Conservation (phyloP, 2,329 filamentous ascomycete genomes). For the Xylariales sp. region DNA sequence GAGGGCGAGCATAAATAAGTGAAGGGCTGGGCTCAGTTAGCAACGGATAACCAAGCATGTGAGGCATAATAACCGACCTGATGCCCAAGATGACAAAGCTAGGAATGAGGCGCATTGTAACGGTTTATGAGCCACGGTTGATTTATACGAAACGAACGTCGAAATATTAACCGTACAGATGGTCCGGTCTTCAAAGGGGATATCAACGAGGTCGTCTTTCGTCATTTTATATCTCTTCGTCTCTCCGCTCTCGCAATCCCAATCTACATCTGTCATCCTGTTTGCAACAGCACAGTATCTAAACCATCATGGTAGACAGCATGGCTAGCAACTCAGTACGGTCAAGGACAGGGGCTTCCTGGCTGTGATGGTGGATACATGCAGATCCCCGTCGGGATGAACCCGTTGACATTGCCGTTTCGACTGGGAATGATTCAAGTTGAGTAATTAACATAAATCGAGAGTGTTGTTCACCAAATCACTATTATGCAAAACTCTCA, state of each 20-base stretch:
- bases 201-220: conserved; percentile 4
- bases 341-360: conserved; percentile 22
- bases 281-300: conserved; percentile 34
- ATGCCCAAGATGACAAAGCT: conserved; percentile 45
- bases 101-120: conserved; percentile 43
- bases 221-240: conserved; percentile 37
- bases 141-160: conserved; percentile 44
- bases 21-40: conserved; percentile 43
- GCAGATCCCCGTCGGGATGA: conserved; percentile 43
- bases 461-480: conserved; percentile 23
- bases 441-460: conserved; percentile 31
- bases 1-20: conserved; percentile 41
- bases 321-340: conserved; percentile 20
- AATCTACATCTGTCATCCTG: conserved; percentile 14
- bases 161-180: conserved; percentile 35
- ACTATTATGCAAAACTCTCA: conserved; percentile 32
- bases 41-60: conserved; percentile 4
- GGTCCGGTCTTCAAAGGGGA: conserved; percentile 5
- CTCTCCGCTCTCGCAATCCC: not conserved
- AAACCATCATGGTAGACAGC: not conserved
- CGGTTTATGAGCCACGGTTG: conserved; percentile 25
- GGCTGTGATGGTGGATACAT: conserved; percentile 40
- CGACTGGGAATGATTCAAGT: conserved; percentile 36
- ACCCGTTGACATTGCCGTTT: conserved; percentile 34
- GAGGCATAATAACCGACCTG: conserved; percentile 39